A percentile compares a stretch with the other conserved stretches of the same genome.
phyloP scores from a whole-genome alignment of 306 rosid genomes.

The Pyrus communis region DNA sequence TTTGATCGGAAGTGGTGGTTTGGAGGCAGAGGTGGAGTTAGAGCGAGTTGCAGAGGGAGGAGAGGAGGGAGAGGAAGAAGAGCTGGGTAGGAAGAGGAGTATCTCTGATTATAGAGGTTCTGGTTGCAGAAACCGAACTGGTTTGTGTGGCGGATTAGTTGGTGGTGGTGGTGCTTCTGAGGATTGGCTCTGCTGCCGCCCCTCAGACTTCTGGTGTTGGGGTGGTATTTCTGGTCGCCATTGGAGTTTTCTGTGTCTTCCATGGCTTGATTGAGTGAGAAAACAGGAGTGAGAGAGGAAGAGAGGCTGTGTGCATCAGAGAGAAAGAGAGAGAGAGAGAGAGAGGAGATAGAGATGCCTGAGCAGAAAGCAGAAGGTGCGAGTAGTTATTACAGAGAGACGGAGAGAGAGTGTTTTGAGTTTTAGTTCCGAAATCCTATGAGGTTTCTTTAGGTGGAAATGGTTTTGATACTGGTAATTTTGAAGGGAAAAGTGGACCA shows the following conservation, averaged over 20 bases:
- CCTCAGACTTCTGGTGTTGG: conserved; percentile 38
- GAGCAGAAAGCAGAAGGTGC: conserved; percentile 20
- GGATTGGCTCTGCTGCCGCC: conserved; percentile 32
- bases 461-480: conserved; percentile 15
- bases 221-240: conserved; percentile 51
- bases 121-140: conserved; percentile 55
- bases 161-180: conserved; percentile 37
- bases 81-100: conserved; percentile 62
- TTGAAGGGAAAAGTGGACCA: conserved; percentile 11
- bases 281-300: conserved; percentile 13
- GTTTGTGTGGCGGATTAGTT: conserved; percentile 39
- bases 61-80: conserved; percentile 83
- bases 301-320: conserved; percentile 17
- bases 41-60: conserved; percentile 63
- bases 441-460: conserved; percentile 32
- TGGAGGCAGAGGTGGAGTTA: conserved; percentile 58
- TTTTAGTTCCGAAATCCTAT: conserved; percentile 26
- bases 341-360: conserved; percentile 27
- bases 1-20: conserved; percentile 43
- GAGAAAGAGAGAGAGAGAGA: conserved; percentile 13
- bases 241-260: conserved; percentile 64
- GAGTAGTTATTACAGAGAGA: conserved; percentile 28
- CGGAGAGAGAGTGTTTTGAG: conserved; percentile 26
- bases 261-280: conserved; percentile 40
- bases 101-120: conserved; percentile 56